These are phyloP conservation scores for Lactifluus echinatus DNA, from an alignment of 768 basidiomycete species.

Conservation along the genomic window DNA sequence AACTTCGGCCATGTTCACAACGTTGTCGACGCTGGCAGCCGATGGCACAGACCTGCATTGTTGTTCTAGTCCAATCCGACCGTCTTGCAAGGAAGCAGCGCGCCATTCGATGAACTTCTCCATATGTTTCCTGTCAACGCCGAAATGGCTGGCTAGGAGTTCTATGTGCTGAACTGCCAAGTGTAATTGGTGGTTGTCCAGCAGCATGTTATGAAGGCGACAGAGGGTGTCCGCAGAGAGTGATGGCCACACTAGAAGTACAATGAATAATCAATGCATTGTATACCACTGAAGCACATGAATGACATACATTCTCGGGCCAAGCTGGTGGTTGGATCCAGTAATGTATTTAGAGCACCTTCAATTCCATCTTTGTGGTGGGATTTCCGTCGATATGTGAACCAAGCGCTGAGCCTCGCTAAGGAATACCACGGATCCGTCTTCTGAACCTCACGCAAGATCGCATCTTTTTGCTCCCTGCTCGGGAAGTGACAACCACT, in stretches of 20 bases:
- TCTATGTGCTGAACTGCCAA: not conserved
- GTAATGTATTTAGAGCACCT: not conserved
- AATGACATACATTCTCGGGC: slow-evolving; percentile 7
- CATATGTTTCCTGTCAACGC: slow-evolving; percentile 2
- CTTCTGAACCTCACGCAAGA: slow-evolving; percentile 4
- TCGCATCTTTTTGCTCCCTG: not conserved
- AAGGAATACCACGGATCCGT: slow-evolving; percentile 3
- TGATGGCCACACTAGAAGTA: slow-evolving; percentile 10
- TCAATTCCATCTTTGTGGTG: not conserved
- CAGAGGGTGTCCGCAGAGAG: not conserved
- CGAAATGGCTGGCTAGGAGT: not conserved
- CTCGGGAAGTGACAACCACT: not conserved
- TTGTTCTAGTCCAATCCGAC: not conserved
- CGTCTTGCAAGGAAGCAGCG: not conserved
- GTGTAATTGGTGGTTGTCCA: slow-evolving; percentile 8
- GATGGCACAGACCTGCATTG: not conserved
- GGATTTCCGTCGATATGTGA: not conserved
- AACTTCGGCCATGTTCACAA: not conserved
- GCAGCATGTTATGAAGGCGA: slow-evolving; percentile 7
- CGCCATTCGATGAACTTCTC: slow-evolving; percentile 7
- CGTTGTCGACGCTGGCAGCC: not conserved
- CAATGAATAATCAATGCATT: not conserved
- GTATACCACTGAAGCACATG: not conserved
- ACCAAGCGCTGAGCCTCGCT: not conserved
- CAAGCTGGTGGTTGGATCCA: slow-evolving; percentile 1